Evolutionary conservation across 345 rosid species (phyloP).

Genomic region (Geranium rotundifolium): DNA sequence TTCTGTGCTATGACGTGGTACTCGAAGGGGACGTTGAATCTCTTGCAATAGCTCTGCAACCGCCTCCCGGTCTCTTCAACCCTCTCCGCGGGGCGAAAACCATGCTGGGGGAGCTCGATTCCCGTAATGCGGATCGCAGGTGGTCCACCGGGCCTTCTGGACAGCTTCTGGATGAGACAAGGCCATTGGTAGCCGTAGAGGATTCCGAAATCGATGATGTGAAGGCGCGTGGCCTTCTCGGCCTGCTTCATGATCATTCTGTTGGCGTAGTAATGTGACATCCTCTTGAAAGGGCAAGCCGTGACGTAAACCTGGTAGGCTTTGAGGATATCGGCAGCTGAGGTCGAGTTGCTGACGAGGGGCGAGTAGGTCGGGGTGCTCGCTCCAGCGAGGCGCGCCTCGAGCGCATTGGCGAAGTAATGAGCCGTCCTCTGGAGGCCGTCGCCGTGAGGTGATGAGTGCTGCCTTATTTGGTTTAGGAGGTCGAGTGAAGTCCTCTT

Average conservation of each 20-base stretch:
- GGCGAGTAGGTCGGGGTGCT: constrained; percentile 19
- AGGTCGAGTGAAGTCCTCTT: constrained; percentile 43
- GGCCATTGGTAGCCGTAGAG: constrained; percentile 29
- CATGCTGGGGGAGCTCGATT: constrained; percentile 26
- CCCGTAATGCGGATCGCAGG: constrained; percentile 27
- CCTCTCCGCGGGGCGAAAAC: constrained; percentile 20
- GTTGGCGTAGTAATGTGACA: constrained; percentile 16
- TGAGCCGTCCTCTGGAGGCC: constrained; percentile 58
- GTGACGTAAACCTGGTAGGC: constrained; percentile 19
- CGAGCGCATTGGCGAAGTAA: constrained; percentile 53
- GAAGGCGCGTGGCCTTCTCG: constrained; percentile 15
- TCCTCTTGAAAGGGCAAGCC: constrained; percentile 18
- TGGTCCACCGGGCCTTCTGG: constrained; percentile 16
- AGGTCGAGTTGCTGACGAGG: constrained; percentile 9
- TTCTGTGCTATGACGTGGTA: constrained; percentile 22
- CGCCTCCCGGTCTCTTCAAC: constrained; percentile 22
- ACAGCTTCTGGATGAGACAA: constrained; percentile 17
- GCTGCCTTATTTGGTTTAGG: constrained; percentile 50
- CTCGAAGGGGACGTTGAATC: constrained; percentile 24
- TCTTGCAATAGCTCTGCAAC: constrained; percentile 21
- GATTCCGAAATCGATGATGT: constrained; percentile 6
- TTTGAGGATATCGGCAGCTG: constrained; percentile 20
- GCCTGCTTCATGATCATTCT: constrained; percentile 9
- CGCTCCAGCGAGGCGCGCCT: constrained; percentile 46
- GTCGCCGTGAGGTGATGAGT: constrained; percentile 47